These are phyloP conservation scores for Mariannaea elegans DNA, from an alignment of 2,329 filamentous ascomycete species.

Conservation along the genomic window DNA sequence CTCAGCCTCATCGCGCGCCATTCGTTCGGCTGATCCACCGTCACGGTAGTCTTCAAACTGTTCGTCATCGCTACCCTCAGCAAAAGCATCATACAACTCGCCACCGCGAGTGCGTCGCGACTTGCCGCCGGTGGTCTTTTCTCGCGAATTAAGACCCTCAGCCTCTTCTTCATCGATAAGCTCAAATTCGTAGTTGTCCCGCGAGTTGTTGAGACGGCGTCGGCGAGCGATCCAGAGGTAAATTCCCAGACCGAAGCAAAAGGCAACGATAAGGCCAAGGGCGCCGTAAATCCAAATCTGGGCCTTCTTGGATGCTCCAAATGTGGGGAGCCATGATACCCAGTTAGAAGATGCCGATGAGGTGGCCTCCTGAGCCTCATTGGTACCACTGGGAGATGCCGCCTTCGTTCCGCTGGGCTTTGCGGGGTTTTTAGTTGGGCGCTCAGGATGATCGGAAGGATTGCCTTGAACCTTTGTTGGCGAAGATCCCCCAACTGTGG, in stretches of 20 bases:
- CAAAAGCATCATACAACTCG: constrained; percentile 97
- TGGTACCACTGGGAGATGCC: constrained; percentile 42
- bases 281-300: constrained; percentile 95
- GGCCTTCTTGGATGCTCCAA: constrained; percentile 86
- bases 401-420: constrained; percentile 48
- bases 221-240: constrained; percentile 85
- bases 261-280: constrained; percentile 82
- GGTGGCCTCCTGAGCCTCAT: constrained; percentile 47
- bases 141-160: constrained; percentile 59
- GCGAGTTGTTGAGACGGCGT: constrained; percentile 76
- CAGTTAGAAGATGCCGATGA: constrained; percentile 71
- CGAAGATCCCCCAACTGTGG: constrained; percentile 56
- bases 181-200: constrained; percentile 93
- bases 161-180: constrained; percentile 85
- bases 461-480: constrained; percentile 53
- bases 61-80: constrained; percentile 80
- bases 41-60: constrained; percentile 57
- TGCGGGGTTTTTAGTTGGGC: constrained; percentile 61
- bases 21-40: constrained; percentile 39
- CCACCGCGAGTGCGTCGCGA: constrained; percentile 72
- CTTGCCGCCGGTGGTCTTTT: constrained; percentile 56
- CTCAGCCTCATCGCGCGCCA: constrained; percentile 48
- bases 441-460: constrained; percentile 71
- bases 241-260: constrained; percentile 81
- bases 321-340: constrained; percentile 90